Base-by-base conservation (phyloP, 192 early-diverging fungal species). In the Neocallimastix lanati region DNA sequence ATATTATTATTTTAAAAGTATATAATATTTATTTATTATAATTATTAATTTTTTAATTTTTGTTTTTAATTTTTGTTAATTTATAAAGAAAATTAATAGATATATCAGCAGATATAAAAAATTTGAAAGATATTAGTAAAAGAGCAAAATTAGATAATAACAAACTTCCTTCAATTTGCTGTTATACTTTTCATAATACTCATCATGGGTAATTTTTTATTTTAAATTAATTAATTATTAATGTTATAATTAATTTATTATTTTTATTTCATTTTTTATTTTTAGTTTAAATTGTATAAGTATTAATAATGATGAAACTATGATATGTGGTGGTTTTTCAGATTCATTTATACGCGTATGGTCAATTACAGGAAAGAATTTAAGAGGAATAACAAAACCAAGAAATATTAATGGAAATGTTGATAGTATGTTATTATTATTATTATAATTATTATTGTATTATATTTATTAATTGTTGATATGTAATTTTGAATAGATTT, bases 141-240 rank as follows among this genome's bases (percentile, higher is more conserved):
- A 90, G 93, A 50, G 87, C 94, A 27, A 83, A 86, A 13, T 80
- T 96, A n/a, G 86, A 88, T 12, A 85, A 90, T 9, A 85, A 85
- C 3, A 88, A 92, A 15, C 84, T 95, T 29, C 94, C 96, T 18
- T 96, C 94, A 27, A 89, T 98, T 33, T 96, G 95, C 85, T 94
- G 92, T 81, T 98, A 94, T 84, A 99, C 96, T 29, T 93, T 98
- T 82, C 95, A 97, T 84, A 99, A 99, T 84, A 93, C 94, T 21
- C 86, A 93, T 83, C 90, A 92, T 85, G 86, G 83, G 82, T 83
- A 67, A 21, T 33, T 4, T 50, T n/a, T 80, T 18, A 38, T 28
- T 28, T 29, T 81, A 12, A 12, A 2, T 11, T 76, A 15, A 29
- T 38, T 35, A 78, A 38, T 40, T 2, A n/a, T n/a, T n/a, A n/a